Evolutionary conservation across 192 early-diverging fungal species (phyloP), one percentile per base, ranked within the genome.

Genomic region (Paraglomus brasilianum): DNA sequence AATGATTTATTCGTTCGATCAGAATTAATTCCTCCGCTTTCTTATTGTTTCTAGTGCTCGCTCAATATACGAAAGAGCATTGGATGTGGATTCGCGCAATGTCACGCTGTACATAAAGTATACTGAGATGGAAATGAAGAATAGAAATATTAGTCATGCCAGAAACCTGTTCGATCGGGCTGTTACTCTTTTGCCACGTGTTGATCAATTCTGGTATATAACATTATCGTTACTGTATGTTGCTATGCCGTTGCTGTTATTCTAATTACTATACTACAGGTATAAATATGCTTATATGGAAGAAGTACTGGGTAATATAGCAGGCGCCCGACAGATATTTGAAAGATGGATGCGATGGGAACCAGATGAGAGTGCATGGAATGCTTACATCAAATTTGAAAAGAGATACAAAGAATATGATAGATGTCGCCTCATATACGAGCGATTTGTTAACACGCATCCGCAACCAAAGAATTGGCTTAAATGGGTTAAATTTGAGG

Each of bases 291-390:
- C 93, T 14, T 95, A 94, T 65, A 97, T 99, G 96, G 97, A 99
- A 71, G 97, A 99, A 75, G 80, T 91, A 74, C 73, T 99, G 75
- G 95, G 92, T 36, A 96, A 98, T 71, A 83, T 95, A 0, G 82
- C 86, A 10, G 92, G 93, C 5, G 90, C 91, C 1, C 85, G 97
- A 9, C 90, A 92, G 43, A 91, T 99, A 24, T 99, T 99, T 86
- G 93, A 97, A 62, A 86, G 97, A 45, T 99, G 97, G 97, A 98
- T 99, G 96, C 85, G 91, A 62, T 98, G 97, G 96, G 95, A 98
- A 70, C 95, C 96, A 15, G 80, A 86, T 39, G 92, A 93, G 65
- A 89, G 88, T 17, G 94, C 94, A 1, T 99, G 97, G 97, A 78
- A 80, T 70, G 93, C 95, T 3, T 99, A 93, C 70, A 89, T 98